Conservation (phyloP, 306 rosid species). For the Boehmeria nivea region DNA sequence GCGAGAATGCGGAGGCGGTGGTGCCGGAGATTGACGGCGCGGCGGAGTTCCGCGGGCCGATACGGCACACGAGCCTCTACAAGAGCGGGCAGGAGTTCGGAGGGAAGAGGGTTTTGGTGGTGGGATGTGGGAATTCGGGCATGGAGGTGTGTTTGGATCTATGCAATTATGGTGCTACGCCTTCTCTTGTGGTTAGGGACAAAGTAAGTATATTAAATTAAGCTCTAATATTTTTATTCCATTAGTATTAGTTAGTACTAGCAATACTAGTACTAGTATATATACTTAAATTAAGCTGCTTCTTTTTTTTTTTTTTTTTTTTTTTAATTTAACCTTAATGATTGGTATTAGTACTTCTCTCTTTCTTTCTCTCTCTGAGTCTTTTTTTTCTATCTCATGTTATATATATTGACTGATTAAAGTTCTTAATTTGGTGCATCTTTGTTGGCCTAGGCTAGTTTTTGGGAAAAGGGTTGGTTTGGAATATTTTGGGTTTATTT, state of each 20-base stretch:
- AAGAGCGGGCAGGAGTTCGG: conserved; percentile 59
- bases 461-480: too few relatives aligned
- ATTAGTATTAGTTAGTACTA: too few relatives aligned
- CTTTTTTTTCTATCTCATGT: too few relatives aligned
- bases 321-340: too few relatives aligned
- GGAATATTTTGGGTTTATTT: too few relatives aligned
- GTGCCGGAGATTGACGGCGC: conserved; percentile 53
- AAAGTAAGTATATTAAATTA: conserved; percentile 35
- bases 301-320: not conserved
- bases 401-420: too few relatives aligned
- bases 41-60: conserved; percentile 39
- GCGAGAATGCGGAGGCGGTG: conserved; percentile 85
- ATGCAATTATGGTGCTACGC: conserved; percentile 60
- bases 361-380: not conserved
- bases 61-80: conserved; percentile 65
- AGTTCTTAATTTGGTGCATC: too few relatives aligned
- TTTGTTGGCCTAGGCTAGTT: too few relatives aligned
- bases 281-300: too few relatives aligned
- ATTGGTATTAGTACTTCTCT: too few relatives aligned
- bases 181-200: conserved; percentile 76
- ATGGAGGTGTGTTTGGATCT: conserved; percentile 95
- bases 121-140: conserved; percentile 93
- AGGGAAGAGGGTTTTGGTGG: conserved; percentile 68
- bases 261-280: too few relatives aligned
- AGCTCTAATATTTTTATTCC: not conserved